These are phyloP conservation scores for Rosa lucieae DNA, from an alignment of 306 rosid species.

Conservation along the genomic window DNA sequence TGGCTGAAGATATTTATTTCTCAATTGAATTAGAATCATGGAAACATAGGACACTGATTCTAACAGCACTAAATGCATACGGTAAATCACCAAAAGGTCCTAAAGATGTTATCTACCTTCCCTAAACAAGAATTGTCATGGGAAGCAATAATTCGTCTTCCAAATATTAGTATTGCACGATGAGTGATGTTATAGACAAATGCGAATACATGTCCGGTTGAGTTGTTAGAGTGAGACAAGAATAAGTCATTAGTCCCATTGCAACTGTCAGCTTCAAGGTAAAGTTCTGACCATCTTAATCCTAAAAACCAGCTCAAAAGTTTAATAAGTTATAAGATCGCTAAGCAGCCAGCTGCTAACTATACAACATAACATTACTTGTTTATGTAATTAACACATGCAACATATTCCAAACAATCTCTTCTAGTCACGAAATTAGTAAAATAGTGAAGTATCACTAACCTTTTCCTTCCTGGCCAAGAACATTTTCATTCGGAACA, in stretches of 20 bases:
- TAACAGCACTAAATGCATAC: neutral
- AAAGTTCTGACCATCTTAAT: neutral
- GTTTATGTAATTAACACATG: neutral
- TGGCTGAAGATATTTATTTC: neutral
- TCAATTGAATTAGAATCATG: neutral
- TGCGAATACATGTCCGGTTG: neutral
- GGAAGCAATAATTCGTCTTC: neutral
- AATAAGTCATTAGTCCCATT: neutral
- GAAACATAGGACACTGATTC: neutral
- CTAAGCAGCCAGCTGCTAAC: neutral
- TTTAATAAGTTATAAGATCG: neutral
- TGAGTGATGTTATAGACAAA: neutral
- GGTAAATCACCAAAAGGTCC: neutral
- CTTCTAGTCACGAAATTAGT: slow-evolving; percentile 11
- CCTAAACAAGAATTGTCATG: slow-evolving; percentile 1
- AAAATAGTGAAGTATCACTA: slow-evolving; percentile 24
- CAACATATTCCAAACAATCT: slow-evolving; percentile 5
- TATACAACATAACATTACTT: neutral
- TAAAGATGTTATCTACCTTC: neutral
- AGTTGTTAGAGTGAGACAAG: neutral
- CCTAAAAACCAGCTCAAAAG: neutral
- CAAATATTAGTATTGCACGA: neutral
- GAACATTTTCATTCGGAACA: slow-evolving; percentile 90
- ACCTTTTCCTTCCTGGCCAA: slow-evolving; percentile 98
- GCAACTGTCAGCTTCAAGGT: neutral